A percentile compares a stretch with the other conserved stretches of the same genome.
Evolutionary conservation across 2,329 filamentous ascomycete species (phyloP).

Genomic region (Calonectria pseudoturangicola): DNA sequence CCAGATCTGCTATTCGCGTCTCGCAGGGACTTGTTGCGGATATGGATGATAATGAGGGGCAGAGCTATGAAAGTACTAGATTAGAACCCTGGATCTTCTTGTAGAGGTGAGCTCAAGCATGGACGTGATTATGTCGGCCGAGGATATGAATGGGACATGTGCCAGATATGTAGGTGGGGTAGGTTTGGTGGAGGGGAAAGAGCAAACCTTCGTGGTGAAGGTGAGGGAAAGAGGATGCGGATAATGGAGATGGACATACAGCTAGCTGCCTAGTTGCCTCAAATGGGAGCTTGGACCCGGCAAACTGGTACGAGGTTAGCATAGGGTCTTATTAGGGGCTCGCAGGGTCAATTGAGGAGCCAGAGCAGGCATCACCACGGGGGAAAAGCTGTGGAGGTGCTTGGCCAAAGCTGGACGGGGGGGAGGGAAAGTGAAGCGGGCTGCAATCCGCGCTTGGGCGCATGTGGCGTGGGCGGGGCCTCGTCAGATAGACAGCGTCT

Average conservation of each 20-base stretch:
- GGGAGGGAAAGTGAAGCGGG: conserved; percentile 50
- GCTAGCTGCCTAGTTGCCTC: conserved; percentile 41
- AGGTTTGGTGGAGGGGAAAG: conserved; percentile 16
- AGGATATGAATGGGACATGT: background rate
- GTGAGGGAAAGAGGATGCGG: conserved; percentile 36
- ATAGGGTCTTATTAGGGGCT: conserved; percentile 41
- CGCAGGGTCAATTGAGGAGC: conserved; percentile 40
- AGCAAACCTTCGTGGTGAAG: conserved; percentile 17
- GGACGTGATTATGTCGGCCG: conserved; percentile 24
- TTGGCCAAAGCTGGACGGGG: conserved; percentile 39
- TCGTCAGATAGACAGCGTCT: conserved; percentile 47
- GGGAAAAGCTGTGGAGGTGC: conserved; percentile 45
- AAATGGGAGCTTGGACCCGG: conserved; percentile 34
- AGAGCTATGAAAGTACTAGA: background rate
- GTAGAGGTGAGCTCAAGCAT: conserved; percentile 72
- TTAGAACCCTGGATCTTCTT: conserved; percentile 73
- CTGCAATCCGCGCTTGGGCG: conserved; percentile 54
- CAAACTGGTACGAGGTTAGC: conserved; percentile 45
- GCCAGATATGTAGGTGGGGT: conserved; percentile 16
- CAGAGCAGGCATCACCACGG: conserved; percentile 44
- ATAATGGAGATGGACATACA: conserved; percentile 46
- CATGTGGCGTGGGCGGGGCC: conserved; percentile 55
- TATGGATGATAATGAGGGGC: background rate
- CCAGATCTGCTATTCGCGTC: conserved; percentile 62
- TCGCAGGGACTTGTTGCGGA: background rate